phyloP scores from a whole-genome alignment of 75 land plant genomes.

The Selaginella tamariscina region DNA sequence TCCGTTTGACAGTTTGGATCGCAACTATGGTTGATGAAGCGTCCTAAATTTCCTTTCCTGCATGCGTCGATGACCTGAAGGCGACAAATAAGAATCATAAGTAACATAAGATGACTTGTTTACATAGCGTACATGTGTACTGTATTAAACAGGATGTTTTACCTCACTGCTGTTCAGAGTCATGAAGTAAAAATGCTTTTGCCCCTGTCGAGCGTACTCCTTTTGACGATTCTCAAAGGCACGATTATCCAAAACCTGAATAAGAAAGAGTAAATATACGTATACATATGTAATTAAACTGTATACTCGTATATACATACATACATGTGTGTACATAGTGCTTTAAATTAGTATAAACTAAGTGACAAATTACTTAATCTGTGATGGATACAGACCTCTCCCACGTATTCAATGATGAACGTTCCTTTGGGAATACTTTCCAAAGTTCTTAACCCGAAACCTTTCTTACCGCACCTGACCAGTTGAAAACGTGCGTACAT shows the following conservation, averaged over 20 bases:
- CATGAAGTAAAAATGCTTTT: constrained; percentile 97
- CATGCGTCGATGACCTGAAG: constrained; percentile 94
- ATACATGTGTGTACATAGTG: not conserved
- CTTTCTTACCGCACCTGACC: constrained; percentile 78
- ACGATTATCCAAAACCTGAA: constrained; percentile 66
- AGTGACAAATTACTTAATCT: not conserved
- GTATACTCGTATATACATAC: too few relatives aligned
- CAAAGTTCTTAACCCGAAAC: constrained; percentile 51
- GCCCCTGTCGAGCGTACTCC: constrained; percentile 68
- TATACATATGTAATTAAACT: too few relatives aligned
- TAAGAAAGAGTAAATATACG: too few relatives aligned
- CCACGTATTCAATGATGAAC: constrained; percentile 94
- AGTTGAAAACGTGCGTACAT: constrained; percentile 45
- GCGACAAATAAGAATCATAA: not conserved
- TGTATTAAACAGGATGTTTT: too few relatives aligned
- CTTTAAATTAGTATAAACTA: not conserved
- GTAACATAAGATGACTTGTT: too few relatives aligned
- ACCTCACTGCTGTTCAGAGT: constrained; percentile 88
- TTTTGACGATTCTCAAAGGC: constrained; percentile 72
- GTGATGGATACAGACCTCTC: constrained; percentile 79
- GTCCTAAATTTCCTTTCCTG: constrained; percentile 84
- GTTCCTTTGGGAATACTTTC: constrained; percentile 50
- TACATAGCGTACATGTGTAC: too few relatives aligned
- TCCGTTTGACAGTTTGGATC: constrained; percentile 90
- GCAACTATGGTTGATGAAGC: constrained; percentile 96